Evolutionary conservation across 768 basidiomycete genomes (phyloP).

Genomic region (Leccinum fibrillosum): DNA sequence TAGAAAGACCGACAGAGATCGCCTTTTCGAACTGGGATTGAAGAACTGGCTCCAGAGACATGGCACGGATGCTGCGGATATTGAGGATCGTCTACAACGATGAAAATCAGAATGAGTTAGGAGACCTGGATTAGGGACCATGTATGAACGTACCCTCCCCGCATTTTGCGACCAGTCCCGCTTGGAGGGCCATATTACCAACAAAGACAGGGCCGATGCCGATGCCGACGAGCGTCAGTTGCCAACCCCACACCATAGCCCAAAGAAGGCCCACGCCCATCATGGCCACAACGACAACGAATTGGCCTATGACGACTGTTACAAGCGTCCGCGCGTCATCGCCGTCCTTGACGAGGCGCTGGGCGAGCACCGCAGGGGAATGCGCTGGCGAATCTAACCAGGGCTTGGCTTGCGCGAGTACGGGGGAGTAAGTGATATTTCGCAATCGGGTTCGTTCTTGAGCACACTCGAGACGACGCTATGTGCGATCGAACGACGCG

Average conservation of each 20-base stretch:
- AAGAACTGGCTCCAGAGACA: too few relatives aligned
- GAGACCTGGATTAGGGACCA: neutral
- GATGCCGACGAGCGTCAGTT: conserved; percentile 87
- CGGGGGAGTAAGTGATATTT: conserved; percentile 45
- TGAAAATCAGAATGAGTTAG: conserved; percentile 3
- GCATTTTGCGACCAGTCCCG: conserved; percentile 60
- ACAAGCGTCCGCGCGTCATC: conserved; percentile 85
- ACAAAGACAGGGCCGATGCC: conserved; percentile 86
- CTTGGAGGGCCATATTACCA: conserved; percentile 69
- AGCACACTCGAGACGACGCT: too few relatives aligned
- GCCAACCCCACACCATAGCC: conserved; percentile 86
- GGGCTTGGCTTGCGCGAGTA: conserved; percentile 77
- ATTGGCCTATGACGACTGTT: conserved; percentile 67
- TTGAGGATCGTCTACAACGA: conserved; percentile 64
- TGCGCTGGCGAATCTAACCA: conserved; percentile 80
- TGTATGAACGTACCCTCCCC: conserved; percentile 63
- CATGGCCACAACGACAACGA: conserved; percentile 68
- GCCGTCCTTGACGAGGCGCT: conserved; percentile 80
- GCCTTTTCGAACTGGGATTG: too few relatives aligned
- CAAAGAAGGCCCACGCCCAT: conserved; percentile 80
- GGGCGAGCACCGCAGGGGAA: conserved; percentile 58
- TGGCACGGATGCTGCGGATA: conserved; percentile 62
- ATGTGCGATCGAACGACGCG: too few relatives aligned
- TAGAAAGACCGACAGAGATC: too few relatives aligned
- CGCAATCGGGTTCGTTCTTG: conserved; percentile 44